Evolutionary conservation across 805 yeast genomes (phyloP).

Genomic region (baker's yeast (Saccharomyces cerevisiae)): DNA sequence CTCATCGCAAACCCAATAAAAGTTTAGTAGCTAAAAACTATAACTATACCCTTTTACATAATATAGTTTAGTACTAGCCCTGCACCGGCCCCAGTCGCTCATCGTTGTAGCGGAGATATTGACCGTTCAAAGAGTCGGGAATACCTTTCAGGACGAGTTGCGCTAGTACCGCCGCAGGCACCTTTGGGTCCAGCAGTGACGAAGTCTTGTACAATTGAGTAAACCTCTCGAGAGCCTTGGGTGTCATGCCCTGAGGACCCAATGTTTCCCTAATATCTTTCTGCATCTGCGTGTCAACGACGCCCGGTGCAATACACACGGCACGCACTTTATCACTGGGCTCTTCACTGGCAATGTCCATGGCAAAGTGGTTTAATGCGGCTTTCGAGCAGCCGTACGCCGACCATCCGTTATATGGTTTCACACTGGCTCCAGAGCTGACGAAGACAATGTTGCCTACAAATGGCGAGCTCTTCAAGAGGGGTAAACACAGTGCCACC

Average conservation of each 20-base stretch:
- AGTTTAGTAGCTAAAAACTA: not conserved
- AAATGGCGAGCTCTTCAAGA: constrained; percentile 34
- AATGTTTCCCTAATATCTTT: constrained; percentile 52
- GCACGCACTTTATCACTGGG: constrained; percentile 31
- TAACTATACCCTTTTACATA: not conserved
- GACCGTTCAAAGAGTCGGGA: constrained; percentile 48
- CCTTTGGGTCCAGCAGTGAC: constrained; percentile 53
- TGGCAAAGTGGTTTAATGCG: constrained; percentile 67
- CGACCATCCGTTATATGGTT: constrained; percentile 47
- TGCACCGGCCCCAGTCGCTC: not conserved
- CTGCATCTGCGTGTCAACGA: constrained; percentile 84
- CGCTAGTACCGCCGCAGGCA: constrained; percentile 61
- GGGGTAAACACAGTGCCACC: constrained; percentile 44
- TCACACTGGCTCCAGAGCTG: constrained; percentile 74
- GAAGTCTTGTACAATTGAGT: constrained; percentile 46
- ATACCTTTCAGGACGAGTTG: constrained; percentile 56
- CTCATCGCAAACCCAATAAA: not conserved
- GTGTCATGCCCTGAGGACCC: constrained; percentile 47
- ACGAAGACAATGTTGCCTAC: constrained; percentile 61
- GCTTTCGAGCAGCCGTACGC: constrained; percentile 87
- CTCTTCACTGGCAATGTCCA: constrained; percentile 56
- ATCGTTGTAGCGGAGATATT: constrained; percentile 52
- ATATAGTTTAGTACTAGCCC: not conserved
- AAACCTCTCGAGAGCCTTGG: constrained; percentile 49
- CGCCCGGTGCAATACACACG: constrained; percentile 81